Evolutionary conservation across 345 rosid species (phyloP).

Genomic region (Eutrema japonicum): DNA sequence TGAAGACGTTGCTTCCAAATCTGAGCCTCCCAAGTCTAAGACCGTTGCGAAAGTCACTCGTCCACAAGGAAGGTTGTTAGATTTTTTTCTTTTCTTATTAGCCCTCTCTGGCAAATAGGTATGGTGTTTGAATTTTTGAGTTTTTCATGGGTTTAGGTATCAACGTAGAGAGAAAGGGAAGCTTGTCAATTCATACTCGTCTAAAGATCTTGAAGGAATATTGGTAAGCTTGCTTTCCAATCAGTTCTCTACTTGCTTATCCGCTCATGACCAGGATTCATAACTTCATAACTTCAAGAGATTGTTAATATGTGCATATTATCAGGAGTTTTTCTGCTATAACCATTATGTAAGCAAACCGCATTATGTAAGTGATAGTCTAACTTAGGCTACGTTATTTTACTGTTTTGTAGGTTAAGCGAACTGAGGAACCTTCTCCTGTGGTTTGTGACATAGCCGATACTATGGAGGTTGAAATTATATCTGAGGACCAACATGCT

Average conservation of each 20-base stretch:
- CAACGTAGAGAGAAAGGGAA: slow-evolving; percentile 88
- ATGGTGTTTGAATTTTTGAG: not conserved
- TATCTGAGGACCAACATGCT: slow-evolving; percentile 47
- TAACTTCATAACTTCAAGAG: slow-evolving; percentile 6
- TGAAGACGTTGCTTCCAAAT: slow-evolving; percentile 42
- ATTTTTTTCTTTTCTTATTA: slow-evolving; percentile 2
- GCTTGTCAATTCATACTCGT: slow-evolving; percentile 77
- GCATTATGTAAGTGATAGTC: not conserved
- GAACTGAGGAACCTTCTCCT: slow-evolving; percentile 58
- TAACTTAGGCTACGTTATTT: slow-evolving; percentile 1
- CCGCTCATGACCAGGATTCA: not conserved
- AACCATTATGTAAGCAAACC: not conserved
- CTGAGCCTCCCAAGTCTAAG: slow-evolving; percentile 47
- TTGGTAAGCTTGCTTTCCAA: slow-evolving; percentile 58
- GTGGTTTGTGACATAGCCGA: slow-evolving; percentile 39
- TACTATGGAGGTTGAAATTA: slow-evolving; percentile 50
- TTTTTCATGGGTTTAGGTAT: slow-evolving; percentile 52
- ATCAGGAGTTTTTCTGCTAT: not conserved
- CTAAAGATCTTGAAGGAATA: slow-evolving; percentile 91
- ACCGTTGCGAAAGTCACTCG: slow-evolving; percentile 69
- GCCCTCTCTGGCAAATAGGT: not conserved
- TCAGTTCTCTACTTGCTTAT: not conserved
- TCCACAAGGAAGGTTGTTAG: slow-evolving; percentile 85
- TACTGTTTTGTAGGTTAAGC: slow-evolving; percentile 60
- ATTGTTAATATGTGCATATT: not conserved